Evolutionary conservation across 495 filamentous ascomycete species (phyloP), one percentile per base, ranked within the genome.

Genomic region (Amorphotheca resinae): DNA sequence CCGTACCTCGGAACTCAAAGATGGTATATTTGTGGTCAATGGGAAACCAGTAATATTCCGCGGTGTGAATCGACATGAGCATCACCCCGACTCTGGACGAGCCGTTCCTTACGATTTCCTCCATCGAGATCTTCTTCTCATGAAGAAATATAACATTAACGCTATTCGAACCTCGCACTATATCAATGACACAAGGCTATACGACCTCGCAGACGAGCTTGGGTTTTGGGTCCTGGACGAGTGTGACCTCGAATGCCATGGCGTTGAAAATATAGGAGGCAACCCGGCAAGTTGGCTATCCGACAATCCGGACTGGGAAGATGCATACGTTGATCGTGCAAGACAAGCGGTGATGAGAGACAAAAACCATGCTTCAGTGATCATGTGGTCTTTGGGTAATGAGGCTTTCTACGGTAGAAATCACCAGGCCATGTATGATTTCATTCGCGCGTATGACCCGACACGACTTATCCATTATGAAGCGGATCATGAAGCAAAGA

Each of bases 311-410:
- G 68, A 70, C 1, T 87, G 82, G 82, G 62, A 65, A 52, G 70
- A 71, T 3, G 72, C 79, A 0, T 85, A 85, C 53, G 50, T 85
- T n/a, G 82, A 87, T 56, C 74, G 82, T 1, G 74, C 72, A 14
- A 58, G 64, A 21, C 78, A 82, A 53, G 64, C 83, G 60, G 70
- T 84, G 0, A 65, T 71, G 49, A 66, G 82, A 6, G 79, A 84
- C 54, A 80, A 79, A 54, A 80, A 82, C 50, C 72, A 79, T 38
- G 58, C 80, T 2, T 74, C 64, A 44, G 63, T 87, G 11, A 72
- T 85, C 22, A 73, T 87, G 47, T 87, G 82, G 82, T 76, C 70
- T 25, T 64, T 87, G 1, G 82, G 81, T 0, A 86, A 84, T 41
- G 80, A 84, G 45, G 67, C 80, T 0, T 82, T 79, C 49, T 82